A percentile compares a stretch with the other conserved stretches of the same genome.
These are phyloP conservation scores for Tuber brumale DNA, from an alignment of 495 filamentous ascomycete species.

Conservation along the genomic window DNA sequence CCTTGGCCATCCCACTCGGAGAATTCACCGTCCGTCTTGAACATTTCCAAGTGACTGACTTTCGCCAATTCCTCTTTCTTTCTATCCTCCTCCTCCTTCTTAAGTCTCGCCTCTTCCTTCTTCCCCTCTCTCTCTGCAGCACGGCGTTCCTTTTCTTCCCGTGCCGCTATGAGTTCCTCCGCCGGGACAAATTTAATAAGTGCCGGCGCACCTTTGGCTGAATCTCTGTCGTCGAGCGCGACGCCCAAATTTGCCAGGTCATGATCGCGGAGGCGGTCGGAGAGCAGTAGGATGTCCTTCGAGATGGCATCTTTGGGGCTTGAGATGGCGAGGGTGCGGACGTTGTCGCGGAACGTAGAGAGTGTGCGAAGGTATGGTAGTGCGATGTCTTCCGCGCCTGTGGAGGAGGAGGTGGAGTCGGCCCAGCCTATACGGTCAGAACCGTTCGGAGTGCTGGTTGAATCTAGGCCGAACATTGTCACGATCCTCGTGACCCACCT, in stretches of 20 bases:
- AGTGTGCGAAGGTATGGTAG: constrained; percentile 61
- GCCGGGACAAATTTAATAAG: constrained; percentile 75
- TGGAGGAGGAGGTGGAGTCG: constrained; percentile 48
- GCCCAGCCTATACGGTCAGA: constrained; percentile 72
- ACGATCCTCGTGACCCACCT: constrained; percentile 79
- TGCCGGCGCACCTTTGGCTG: constrained; percentile 55
- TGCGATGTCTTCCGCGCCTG: constrained; percentile 48
- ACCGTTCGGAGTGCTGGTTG: constrained; percentile 52
- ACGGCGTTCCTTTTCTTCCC: constrained; percentile 59
- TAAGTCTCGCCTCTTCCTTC: constrained; percentile 57
- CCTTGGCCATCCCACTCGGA: constrained; percentile 82
- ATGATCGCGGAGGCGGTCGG: constrained; percentile 71
- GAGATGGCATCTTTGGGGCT: constrained; percentile 48
- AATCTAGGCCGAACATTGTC: constrained; percentile 77
- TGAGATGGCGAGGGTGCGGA: constrained; percentile 55
- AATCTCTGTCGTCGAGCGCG: constrained; percentile 77
- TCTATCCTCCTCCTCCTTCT: constrained; percentile 50
- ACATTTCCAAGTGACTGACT: constrained; percentile 50
- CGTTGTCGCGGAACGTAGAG: constrained; percentile 60
- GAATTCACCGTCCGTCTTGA: constrained; percentile 63
- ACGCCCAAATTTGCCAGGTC: constrained; percentile 73
- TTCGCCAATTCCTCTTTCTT: constrained; percentile 51
- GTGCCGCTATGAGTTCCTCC: constrained; percentile 61
- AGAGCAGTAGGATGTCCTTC: constrained; percentile 62
- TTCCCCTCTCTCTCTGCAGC: constrained; percentile 51